Conservation (phyloP, 768 basidiomycete genomes). For the Pholiota molesta region DNA sequence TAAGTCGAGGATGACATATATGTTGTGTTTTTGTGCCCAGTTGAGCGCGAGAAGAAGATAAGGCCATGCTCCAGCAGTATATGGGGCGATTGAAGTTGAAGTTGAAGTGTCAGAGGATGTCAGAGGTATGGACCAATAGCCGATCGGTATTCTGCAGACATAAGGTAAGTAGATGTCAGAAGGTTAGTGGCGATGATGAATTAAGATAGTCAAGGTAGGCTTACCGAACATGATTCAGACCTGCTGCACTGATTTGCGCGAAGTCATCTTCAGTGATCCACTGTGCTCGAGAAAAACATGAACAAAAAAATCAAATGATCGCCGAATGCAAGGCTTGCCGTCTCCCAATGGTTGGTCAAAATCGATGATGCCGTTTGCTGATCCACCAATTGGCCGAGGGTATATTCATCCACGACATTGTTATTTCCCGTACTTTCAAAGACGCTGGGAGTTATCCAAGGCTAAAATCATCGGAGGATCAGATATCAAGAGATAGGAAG, state of each 20-base stretch:
- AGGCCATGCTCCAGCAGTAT: conserved; percentile 67
- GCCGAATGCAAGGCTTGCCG: conserved; percentile 14
- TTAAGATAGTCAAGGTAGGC: conserved; percentile 7
- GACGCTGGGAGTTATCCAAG: conserved; percentile 33
- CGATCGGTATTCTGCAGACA: conserved; percentile 60
- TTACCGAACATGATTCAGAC: conserved; percentile 73
- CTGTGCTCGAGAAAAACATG: conserved; percentile 10
- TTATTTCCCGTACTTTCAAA: conserved; percentile 29
- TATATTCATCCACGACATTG: conserved; percentile 29
- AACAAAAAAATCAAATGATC: background rate
- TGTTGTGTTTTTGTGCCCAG: conserved; percentile 62
- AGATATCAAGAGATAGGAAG: background rate
- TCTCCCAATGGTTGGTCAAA: conserved; percentile 53
- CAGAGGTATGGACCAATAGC: conserved; percentile 81
- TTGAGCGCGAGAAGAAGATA: conserved; percentile 64
- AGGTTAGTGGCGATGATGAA: background rate
- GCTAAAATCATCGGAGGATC: conserved; percentile 17
- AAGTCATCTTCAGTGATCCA: conserved; percentile 72
- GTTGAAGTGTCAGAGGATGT: conserved; percentile 54
- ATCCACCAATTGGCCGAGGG: conserved; percentile 40
- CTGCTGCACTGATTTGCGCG: conserved; percentile 61
- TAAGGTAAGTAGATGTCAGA: too few species aligned
- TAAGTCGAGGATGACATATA: conserved; percentile 77
- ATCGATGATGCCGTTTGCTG: conserved; percentile 31
- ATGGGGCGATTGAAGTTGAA: conserved; percentile 52